A percentile compares a stretch with the other conserved stretches of the same genome.
phyloP scores from a whole-genome alignment of 1,284 basidiomycete species.

The Moesziomyces parantarcticus region DNA sequence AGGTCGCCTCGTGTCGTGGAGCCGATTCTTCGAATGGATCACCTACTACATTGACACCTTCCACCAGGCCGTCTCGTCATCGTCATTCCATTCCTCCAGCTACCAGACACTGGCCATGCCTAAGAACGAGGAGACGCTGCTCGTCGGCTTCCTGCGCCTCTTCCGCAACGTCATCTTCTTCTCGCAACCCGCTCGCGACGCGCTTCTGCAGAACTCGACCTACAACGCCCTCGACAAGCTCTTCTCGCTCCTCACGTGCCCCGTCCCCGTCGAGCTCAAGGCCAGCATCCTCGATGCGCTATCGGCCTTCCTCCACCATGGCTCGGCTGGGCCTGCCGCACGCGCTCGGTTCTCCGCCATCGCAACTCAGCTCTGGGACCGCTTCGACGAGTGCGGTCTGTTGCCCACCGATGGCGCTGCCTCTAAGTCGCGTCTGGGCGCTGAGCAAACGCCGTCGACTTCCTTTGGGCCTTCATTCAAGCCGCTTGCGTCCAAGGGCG shows the following conservation, averaged over 20 bases:
- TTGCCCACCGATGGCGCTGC: conserved; percentile 30
- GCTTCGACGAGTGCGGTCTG: conserved; percentile 75
- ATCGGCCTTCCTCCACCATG: conserved; percentile 75
- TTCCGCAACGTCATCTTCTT: conserved; percentile 81
- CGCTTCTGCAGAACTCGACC: conserved; percentile 81
- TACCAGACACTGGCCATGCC: conserved; percentile 70
- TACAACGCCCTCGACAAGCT: conserved; percentile 79
- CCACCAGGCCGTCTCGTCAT: conserved; percentile 43
- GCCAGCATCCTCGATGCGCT: conserved; percentile 85
- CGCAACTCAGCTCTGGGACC: conserved; percentile 81
- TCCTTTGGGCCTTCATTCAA: conserved; percentile 38
- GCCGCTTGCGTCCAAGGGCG: conserved; percentile 51
- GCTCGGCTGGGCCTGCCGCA: conserved; percentile 14
- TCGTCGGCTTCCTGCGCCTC: conserved; percentile 83
- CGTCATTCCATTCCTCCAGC: conserved; percentile 40
- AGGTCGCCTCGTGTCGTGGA: conserved; percentile 62
- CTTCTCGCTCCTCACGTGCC: conserved; percentile 68
- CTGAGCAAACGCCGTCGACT: neutral
- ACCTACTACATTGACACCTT: conserved; percentile 64
- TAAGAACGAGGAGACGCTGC: conserved; percentile 80
- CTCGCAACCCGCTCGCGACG: conserved; percentile 81
- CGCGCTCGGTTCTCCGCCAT: conserved; percentile 70
- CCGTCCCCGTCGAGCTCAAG: conserved; percentile 84
- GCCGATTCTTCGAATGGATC: conserved; percentile 65
- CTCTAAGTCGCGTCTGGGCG: conserved; percentile 12